Percentiles rank a stretch among this genome's conserved stretches.
phyloP scores from a whole-genome alignment of 148 eudicot species.

The Heliosperma pusillum region DNA sequence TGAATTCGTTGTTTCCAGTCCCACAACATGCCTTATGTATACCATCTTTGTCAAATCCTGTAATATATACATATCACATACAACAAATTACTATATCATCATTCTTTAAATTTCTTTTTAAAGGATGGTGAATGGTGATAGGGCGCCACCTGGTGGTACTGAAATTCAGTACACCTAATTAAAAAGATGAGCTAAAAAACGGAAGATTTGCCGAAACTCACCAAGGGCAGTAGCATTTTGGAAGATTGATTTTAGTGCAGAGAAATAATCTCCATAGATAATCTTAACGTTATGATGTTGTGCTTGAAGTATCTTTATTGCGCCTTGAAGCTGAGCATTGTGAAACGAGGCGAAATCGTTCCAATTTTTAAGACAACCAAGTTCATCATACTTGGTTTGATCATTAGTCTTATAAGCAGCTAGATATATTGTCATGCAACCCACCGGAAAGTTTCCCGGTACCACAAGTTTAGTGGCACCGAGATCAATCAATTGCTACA shows the following conservation, averaged over 20 bases:
- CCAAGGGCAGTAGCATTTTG: slow-evolving; percentile 20
- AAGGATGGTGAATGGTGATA: no score
- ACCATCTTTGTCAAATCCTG: slow-evolving; percentile 22
- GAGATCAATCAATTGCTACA: slow-evolving; percentile 28
- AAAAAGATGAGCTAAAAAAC: no score
- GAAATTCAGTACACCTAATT: no score
- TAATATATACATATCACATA: no score
- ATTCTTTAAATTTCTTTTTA: no score
- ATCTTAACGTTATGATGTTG: slow-evolving; percentile 14
- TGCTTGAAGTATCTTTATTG: slow-evolving; percentile 7
- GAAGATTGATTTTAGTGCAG: slow-evolving; percentile 20
- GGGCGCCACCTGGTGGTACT: no score
- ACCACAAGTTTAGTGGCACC: slow-evolving; percentile 25
- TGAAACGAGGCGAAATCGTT: slow-evolving; percentile 22
- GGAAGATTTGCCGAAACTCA: no score
- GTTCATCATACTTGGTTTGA: slow-evolving; percentile 25
- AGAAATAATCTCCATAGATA: slow-evolving; percentile 23
- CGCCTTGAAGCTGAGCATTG: slow-evolving; percentile 11
- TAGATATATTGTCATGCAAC: slow-evolving; percentile 28
- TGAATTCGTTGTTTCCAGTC: slow-evolving; percentile 12
- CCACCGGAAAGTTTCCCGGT: slow-evolving; percentile 35
- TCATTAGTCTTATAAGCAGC: slow-evolving; percentile 4
- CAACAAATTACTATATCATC: no score
- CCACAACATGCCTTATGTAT: slow-evolving; percentile 28
- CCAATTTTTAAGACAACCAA: slow-evolving; percentile 20